A percentile compares a stretch with the other conserved stretches of the same genome.
Conservation (phyloP, 2,329 filamentous ascomycete species). For the Fusarium chlamydosporum region DNA sequence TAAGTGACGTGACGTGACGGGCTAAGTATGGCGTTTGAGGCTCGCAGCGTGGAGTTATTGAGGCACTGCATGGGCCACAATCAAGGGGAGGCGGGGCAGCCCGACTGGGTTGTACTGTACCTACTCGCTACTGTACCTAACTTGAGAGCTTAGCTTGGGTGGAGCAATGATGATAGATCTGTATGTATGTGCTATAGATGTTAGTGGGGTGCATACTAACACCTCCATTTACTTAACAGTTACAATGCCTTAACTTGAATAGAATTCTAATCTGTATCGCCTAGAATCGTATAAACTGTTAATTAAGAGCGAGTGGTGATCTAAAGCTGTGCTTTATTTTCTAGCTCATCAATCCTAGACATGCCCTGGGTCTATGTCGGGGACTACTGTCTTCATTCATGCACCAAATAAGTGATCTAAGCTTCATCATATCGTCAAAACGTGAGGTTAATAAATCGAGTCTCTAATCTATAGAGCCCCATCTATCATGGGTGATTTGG, state of each 20-base stretch:
- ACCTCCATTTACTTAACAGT: background rate
- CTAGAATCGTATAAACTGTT: background rate
- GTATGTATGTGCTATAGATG: slow-evolving; percentile 3
- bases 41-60: slow-evolving; percentile 41
- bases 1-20: slow-evolving; percentile 20
- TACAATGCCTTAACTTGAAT: background rate
- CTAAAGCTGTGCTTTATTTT: background rate
- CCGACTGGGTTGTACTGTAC: slow-evolving; percentile 2
- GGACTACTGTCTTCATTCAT: background rate
- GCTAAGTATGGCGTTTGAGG: slow-evolving; percentile 34
- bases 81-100: slow-evolving; percentile 48
- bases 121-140: slow-evolving; percentile 20
- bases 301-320: background rate
- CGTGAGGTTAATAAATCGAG: background rate
- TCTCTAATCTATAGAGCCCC: slow-evolving; percentile 12
- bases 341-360: background rate
- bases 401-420: background rate
- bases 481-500: background rate
- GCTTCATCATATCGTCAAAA: background rate
- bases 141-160: slow-evolving; percentile 43
- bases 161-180: slow-evolving; percentile 33
- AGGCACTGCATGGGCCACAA: slow-evolving; percentile 33
- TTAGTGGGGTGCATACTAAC: slow-evolving; percentile 30
- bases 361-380: too few relatives aligned
- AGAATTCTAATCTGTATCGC: background rate